Base-by-base conservation (phyloP, 139 green algal genomes). In the Chlamydomonas eustigma region DNA sequence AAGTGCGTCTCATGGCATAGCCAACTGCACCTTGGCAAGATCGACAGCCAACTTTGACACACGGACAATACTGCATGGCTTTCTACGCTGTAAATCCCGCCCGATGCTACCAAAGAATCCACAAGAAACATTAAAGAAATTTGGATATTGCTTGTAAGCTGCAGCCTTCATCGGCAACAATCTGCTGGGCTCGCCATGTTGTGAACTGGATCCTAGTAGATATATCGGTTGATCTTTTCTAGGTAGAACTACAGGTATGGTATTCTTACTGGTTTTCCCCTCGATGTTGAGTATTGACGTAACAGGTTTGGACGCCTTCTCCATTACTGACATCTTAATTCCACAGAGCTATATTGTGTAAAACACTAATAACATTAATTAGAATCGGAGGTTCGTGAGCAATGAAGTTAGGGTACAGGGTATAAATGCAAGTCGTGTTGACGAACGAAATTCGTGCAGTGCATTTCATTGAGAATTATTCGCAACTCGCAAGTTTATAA, bases 101-200 rank as follows among this genome's bases (percentile, higher is more conserved):
- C 74, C 66, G 0, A 83, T 51, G 22, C 50, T 71, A 38, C 73
- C 78, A 51, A 83, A 80, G 52, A 83, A 80, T 1, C 30, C 35
- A 66, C 78, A 83, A 34, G 66, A 77, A 38, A 51, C 33, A 65
- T 77, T 80, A 68, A 83, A 83, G 51, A 83, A 78, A 39, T 83
- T 83, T 25, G 78, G 78, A 68, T 83, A 83, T 35, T 80, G 50
- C 24, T 44, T 32, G 58, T 77, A 73, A 32, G 67, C 74, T n/a
- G 74, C 79, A 2, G 68, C 68, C 74, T 84, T 84, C 74, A 84
- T 80, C 0, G 79, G 79, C 37, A 80, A 50, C 39, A 84, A 52
- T 39, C 71, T 68, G 74, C 79, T 80, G 6, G 74, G 79, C 74
- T 84, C 74, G 32, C 6, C n/a, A 2, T 64, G 1, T n/a, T n/a